These are phyloP conservation scores for Lachnellula arida DNA, from an alignment of 2,329 filamentous ascomycete genomes.

Conservation along the genomic window DNA sequence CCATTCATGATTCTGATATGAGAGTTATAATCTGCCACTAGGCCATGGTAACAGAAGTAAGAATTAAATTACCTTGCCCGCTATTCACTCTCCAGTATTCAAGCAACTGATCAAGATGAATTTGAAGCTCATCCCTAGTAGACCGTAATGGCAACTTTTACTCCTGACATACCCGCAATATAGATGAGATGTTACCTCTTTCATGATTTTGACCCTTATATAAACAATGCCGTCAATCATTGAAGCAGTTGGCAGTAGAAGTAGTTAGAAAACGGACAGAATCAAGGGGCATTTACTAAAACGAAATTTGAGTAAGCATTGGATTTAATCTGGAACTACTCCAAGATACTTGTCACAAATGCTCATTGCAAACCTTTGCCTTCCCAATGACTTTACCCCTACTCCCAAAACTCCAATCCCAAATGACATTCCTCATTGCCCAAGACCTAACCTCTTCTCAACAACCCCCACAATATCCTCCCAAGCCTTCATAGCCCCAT, in stretches of 20 bases:
- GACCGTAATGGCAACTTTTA: no score
- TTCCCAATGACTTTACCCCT: not conserved
- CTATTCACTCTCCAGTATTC: no score
- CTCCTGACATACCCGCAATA: no score
- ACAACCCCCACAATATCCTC: slow-evolving; percentile 64
- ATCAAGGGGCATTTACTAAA: not conserved
- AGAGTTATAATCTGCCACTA: no score
- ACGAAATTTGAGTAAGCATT: not conserved
- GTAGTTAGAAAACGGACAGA: not conserved
- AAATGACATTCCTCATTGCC: not conserved
- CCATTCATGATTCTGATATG: no score
- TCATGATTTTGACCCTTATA: not conserved
- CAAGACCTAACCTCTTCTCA: slow-evolving; percentile 40
- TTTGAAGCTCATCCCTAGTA: no score
- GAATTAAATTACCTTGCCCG: no score
- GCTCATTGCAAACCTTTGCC: not conserved
- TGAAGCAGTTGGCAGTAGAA: not conserved
- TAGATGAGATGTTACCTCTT: not conserved
- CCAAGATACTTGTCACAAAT: not conserved
- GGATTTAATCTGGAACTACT: not conserved
- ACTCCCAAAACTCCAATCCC: not conserved
- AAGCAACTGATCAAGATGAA: no score
- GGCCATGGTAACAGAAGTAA: no score
- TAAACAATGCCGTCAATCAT: no score
- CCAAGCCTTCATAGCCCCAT: slow-evolving; percentile 82